phyloP scores from a whole-genome alignment of 1,139 yeast species.

The Casaregolazyma suthepensis region DNA sequence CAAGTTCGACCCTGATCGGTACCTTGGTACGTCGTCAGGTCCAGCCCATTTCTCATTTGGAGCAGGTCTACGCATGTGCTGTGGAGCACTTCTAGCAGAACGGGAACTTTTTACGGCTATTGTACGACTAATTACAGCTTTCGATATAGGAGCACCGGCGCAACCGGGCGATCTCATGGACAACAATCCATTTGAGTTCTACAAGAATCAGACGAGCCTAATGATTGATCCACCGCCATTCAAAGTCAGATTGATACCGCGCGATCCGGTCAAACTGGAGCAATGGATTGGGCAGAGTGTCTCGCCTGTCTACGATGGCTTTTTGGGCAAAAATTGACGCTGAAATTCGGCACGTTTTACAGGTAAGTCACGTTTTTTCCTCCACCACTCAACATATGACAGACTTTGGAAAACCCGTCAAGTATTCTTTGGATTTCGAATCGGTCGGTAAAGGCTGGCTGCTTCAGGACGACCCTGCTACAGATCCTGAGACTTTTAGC shows the following conservation, averaged over 20 bases:
- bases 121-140: constrained; percentile 37
- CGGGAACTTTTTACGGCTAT: constrained; percentile 52
- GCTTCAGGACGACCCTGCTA: constrained; percentile 40
- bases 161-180: constrained; percentile 24
- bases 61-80: constrained; percentile 63
- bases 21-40: constrained; percentile 35
- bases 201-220: constrained; percentile 21
- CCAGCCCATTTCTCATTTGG: constrained; percentile 59
- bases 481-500: constrained; percentile 46
- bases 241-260: constrained; percentile 21
- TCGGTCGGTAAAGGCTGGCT: constrained; percentile 39
- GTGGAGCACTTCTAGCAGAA: constrained; percentile 57
- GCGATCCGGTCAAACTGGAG: constrained; percentile 10
- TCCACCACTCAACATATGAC: constrained; percentile 4
- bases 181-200: constrained; percentile 19
- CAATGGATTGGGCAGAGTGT: constrained; percentile 2
- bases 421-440: constrained; percentile 10
- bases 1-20: constrained; percentile 53
- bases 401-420: constrained; percentile 5
- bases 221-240: constrained; percentile 26
- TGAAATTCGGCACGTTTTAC: not conserved
- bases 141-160: constrained; percentile 40
- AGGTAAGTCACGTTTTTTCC: not conserved
- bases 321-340: not conserved
- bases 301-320: not conserved